Conservation (phyloP, 352 stramenopile genomes). For the Phytophthora aleatoria region DNA sequence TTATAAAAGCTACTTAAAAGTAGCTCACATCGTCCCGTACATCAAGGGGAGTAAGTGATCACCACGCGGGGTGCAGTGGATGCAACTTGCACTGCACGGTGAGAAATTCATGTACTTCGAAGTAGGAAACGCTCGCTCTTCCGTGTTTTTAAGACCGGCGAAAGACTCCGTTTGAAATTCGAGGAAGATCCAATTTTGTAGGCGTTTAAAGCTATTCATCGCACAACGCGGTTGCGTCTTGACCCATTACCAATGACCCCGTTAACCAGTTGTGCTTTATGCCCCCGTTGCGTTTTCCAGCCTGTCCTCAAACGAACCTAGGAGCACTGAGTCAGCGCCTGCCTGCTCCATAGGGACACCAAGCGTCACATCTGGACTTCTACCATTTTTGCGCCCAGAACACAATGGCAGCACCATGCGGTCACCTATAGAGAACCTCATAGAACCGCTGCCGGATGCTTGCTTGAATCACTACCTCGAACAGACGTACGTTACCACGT, state of each 20-base stretch:
- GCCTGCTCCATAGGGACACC: not conserved
- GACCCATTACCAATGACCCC: conserved; percentile 26
- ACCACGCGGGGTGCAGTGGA: not conserved
- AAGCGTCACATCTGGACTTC: conserved; percentile 13
- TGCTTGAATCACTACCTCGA: conserved; percentile 9
- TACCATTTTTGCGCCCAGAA: conserved; percentile 19
- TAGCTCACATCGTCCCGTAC: not conserved
- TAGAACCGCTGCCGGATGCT: not conserved
- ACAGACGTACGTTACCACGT: conserved; percentile 28
- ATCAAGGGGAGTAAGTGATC: not conserved
- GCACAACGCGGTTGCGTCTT: not conserved
- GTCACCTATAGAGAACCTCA: conserved; percentile 12
- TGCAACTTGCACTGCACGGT: not conserved
- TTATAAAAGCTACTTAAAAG: no score
- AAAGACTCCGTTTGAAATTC: conserved; percentile 11
- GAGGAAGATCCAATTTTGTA: not conserved
- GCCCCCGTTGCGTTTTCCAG: not conserved
- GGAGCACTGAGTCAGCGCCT: not conserved
- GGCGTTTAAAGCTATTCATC: not conserved
- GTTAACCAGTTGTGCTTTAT: conserved; percentile 9
- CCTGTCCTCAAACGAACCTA: conserved; percentile 20
- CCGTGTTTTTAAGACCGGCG: conserved; percentile 6
- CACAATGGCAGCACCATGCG: conserved; percentile 10
- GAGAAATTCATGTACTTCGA: not conserved
- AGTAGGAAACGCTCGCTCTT: not conserved